Evolutionary conservation across 208 protist genomes (phyloP), one percentile per base, ranked within the genome.

Genomic region (Leishmania turanica): DNA sequence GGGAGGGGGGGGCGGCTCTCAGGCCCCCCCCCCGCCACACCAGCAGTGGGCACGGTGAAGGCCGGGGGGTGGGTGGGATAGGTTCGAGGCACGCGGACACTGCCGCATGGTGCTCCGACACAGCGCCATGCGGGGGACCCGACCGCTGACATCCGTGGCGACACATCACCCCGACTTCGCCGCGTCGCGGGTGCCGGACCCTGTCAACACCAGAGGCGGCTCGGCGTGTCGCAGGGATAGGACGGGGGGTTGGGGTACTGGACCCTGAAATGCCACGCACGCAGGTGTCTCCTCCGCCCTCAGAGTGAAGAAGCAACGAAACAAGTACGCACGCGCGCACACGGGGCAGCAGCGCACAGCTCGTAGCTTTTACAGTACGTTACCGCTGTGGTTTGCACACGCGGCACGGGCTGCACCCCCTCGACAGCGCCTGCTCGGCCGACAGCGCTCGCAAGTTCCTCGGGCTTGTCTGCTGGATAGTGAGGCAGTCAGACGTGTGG

Each of bases 401-500:
- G 31, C 84, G 84, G 71, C 91, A 95, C 19, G 91, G 88, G 31
- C 83, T 88, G 64, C 81, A 80, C 31, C 87, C 87, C 42, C 85
- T 71, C 56, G 88, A 70, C 40, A 90, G 68, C 31, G 89, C 91
- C 54, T 89, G 78, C 40, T 17, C 75, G 11, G 88, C 40, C 17
- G 58, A 70, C 19, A 84, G 47, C 54, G 56, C 65, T 2, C 11
- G 82, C 31, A 89, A 51, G 51, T 80, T 83, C 13, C 68, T 24
- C 15, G 69, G 70, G 11, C 70, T 71, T 56, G 75, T 68, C 21
- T 82, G 80, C 34, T 80, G 51, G 45, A 89, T 75, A 64, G 87
- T 60, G 17, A 72, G 7, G 42, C 87, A 89, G 72, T 82, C 77
- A 2, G 80, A 3, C 7, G 66, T 68, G 82, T 95, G 91, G 77